Conservation (phyloP, 768 basidiomycete species). For the Daedalea quercina region DNA sequence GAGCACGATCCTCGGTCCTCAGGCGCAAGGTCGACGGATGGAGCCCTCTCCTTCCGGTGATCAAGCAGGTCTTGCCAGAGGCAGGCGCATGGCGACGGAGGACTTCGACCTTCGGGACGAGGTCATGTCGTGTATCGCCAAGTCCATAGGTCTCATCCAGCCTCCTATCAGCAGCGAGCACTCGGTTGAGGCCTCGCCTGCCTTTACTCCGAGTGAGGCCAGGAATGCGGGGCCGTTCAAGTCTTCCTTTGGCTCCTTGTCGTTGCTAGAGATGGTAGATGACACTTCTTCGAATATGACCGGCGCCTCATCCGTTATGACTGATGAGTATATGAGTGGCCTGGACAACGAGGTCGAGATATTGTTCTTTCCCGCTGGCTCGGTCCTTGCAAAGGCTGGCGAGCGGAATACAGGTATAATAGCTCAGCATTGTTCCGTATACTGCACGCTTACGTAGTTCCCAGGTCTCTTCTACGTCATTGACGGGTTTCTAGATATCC, state of each 20-base stretch:
- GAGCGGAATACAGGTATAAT: constrained; percentile 74
- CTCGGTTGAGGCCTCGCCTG: constrained; percentile 62
- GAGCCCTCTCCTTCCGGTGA: constrained; percentile 9
- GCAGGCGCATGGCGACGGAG: constrained; percentile 36
- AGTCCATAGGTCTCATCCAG: constrained; percentile 91
- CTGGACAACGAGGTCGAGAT: constrained; percentile 97
- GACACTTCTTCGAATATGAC: constrained; percentile 62
- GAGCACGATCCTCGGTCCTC: constrained; percentile 11
- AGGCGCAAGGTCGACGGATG: constrained; percentile 1
- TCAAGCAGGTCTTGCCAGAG: constrained; percentile 10
- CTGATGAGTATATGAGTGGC: constrained; percentile 63
- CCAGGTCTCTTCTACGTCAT: constrained; percentile 88
- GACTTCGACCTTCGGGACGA: constrained; percentile 95
- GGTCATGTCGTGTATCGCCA: constrained; percentile 96
- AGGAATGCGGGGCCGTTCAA: constrained; percentile 35
- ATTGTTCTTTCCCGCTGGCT: constrained; percentile 84
- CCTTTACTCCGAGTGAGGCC: constrained; percentile 41
- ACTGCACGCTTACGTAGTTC: neutral
- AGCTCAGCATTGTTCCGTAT: neutral
- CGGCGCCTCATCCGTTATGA: constrained; percentile 42
- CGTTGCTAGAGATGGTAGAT: constrained; percentile 64
- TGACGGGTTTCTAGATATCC: constrained; percentile 92
- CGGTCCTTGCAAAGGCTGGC: constrained; percentile 80
- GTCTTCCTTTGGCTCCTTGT: constrained; percentile 70
- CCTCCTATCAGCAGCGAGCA: constrained; percentile 69